Evolutionary conservation across 2,329 filamentous ascomycete genomes (phyloP).

Genomic region (Alternaria atra): DNA sequence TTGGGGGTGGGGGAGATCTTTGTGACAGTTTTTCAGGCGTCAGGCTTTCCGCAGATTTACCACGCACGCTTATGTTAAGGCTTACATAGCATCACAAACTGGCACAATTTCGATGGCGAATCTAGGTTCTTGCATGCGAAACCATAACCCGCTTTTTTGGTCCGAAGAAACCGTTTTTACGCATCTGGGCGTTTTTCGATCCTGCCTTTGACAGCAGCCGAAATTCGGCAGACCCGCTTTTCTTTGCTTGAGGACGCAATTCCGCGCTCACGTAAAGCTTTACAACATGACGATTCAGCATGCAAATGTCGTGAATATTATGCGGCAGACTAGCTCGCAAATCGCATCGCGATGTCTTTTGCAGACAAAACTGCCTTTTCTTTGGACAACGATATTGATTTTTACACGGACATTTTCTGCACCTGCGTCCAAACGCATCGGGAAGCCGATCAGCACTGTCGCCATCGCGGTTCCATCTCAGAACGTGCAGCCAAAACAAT

Average conservation of each 20-base stretch:
- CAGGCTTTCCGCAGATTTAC: background rate
- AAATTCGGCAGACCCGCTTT: constrained; percentile 15
- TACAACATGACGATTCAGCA: constrained; percentile 2
- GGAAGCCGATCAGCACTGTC: background rate
- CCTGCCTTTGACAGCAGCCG: constrained; percentile 1
- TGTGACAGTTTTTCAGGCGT: background rate
- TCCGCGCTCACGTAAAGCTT: constrained; percentile 24
- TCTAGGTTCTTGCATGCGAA: background rate
- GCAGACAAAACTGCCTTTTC: background rate
- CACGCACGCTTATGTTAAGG: background rate
- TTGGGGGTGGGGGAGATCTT: background rate
- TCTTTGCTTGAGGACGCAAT: constrained; percentile 3
- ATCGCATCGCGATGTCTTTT: background rate
- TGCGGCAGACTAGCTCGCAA: background rate
- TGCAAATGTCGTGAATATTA: background rate
- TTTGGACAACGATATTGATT: background rate
- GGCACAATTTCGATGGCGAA: background rate
- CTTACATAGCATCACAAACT: background rate
- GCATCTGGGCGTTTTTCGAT: background rate
- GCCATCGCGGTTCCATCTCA: constrained; percentile 1
- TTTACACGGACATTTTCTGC: background rate
- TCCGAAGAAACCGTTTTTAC: background rate
- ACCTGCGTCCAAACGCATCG: background rate
- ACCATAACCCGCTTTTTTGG: background rate
- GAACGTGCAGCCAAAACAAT: background rate